Base-by-base conservation (phyloP, 2,329 filamentous ascomycete genomes). In the Stagonosporopsis rhizophila region DNA sequence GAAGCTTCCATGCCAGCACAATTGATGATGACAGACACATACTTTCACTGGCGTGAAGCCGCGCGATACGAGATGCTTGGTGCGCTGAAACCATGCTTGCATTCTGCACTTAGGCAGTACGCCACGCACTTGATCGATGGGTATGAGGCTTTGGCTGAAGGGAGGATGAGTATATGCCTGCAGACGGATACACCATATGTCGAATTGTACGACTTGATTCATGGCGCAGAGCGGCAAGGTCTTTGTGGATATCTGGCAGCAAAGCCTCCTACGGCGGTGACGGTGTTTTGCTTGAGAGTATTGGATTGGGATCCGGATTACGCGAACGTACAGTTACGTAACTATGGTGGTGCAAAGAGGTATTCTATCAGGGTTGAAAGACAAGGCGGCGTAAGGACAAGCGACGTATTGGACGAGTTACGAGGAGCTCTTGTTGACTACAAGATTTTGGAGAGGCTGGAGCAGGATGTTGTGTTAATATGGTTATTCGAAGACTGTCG, bases 391-490 rank as follows among this genome's bases (percentile, higher is more conserved):
- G 58, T 64, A 8, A 52, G 48, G 5, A 45, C 64, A 47, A 30
- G 44, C 2, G 63, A 64, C 40, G 51, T 62, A 9, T 14, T 57
- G 12, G 51, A 60, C 7, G 61, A 64, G 19, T 15, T 66, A 49
- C 50, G 37, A 20, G 55, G 56, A 20, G 20, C 27, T 2, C 8
- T 47, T 0, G 20, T 38, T 7, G 19, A 35, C 2, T 17, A 56
- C 9, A 47, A 32, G 7, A 44, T 45, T 32, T 30, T 48, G 25
- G 40, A n/a, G 11, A 38, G 27, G 3, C 14, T 28, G n/a, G 32
- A 32, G 6, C 46, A 56, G 35, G 55, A 55, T 19, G 46, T 66
- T 6, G 11, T 54, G 41, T 41, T 63, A 6, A 46, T 57, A 23
- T 62, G 63, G 63, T 39, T 27, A 5, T 19, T 28, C 8, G 25